Percentiles rank a stretch among this genome's conserved stretches.
Evolutionary conservation across 164 flowering plant genomes (phyloP).

Genomic region (Magnolia officinalis): DNA sequence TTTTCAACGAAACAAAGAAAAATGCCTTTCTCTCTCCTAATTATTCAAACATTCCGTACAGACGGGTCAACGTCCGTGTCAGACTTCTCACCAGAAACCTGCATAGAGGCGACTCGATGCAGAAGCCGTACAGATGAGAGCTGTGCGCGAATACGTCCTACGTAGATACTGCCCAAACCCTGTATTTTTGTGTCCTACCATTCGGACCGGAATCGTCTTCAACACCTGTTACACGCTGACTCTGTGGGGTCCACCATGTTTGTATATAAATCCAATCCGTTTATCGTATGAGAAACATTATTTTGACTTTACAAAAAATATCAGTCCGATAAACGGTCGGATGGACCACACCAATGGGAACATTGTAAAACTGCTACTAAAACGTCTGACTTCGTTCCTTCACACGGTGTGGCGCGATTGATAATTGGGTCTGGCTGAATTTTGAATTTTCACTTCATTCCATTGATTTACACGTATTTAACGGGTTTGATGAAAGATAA

Average conservation of each 20-base stretch:
- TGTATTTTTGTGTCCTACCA: background rate
- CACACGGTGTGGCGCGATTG: no score
- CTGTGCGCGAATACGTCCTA: background rate
- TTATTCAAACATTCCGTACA: slow-evolving; percentile 6
- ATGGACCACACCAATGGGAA: no score
- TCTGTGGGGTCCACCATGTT: no score
- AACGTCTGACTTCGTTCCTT: no score
- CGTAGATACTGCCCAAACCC: background rate
- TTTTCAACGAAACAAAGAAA: no score
- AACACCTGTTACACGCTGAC: no score
- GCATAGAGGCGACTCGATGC: background rate
- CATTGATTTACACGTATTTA: no score
- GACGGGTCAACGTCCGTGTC: slow-evolving; percentile 10
- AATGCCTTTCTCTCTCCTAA: background rate
- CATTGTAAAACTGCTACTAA: no score
- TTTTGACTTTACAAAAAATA: background rate
- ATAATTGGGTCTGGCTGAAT: no score
- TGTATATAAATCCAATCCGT: background rate
- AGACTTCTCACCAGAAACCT: background rate
- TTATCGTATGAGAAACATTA: background rate
- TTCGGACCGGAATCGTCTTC: background rate
- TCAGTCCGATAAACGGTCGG: no score
- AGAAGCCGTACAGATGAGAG: background rate
- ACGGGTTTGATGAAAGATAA: no score
- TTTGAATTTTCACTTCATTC: no score